Conservation (phyloP, 2,329 filamentous ascomycete genomes). For the Clonostachys sp. region DNA sequence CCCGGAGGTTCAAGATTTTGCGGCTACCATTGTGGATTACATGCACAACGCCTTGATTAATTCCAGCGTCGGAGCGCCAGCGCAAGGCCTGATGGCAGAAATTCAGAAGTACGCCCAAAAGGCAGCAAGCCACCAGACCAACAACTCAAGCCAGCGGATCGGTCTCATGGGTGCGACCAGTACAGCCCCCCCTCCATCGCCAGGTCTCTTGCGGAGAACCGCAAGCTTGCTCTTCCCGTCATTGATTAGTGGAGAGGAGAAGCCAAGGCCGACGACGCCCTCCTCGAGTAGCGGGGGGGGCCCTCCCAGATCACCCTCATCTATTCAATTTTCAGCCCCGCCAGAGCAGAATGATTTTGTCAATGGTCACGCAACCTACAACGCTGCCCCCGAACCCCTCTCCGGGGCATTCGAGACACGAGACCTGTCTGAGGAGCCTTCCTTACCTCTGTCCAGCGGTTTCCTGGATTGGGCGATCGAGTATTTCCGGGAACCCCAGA, state of each 20-base stretch:
- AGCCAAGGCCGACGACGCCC: conserved; percentile 23
- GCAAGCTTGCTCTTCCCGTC: conserved; percentile 60
- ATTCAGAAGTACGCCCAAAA: conserved; percentile 50
- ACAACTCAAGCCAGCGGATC: conserved; percentile 35
- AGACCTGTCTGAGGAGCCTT: conserved; percentile 51
- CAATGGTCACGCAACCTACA: conserved; percentile 64
- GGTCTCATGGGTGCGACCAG: conserved; percentile 29
- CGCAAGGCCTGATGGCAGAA: conserved; percentile 71
- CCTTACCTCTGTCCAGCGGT: conserved; percentile 72
- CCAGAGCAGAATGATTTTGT: conserved; percentile 72
- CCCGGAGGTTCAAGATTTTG: conserved; percentile 85
- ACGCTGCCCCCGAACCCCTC: conserved; percentile 72
- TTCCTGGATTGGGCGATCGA: conserved; percentile 96
- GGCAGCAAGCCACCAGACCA: conserved; percentile 37
- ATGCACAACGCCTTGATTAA: conserved; percentile 74
- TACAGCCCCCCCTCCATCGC: conserved; percentile 43
- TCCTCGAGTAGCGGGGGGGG: conserved; percentile 7
- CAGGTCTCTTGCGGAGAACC: conserved; percentile 57
- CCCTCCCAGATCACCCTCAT: conserved; percentile 21
- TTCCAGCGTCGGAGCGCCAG: conserved; percentile 68
- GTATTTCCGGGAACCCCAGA: conserved; percentile 97
- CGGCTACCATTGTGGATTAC: conserved; percentile 79
- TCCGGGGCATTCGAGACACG: conserved; percentile 69
- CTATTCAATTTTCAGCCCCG: conserved; percentile 44
- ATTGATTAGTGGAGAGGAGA: conserved; percentile 41